phyloP scores from a whole-genome alignment of 495 filamentous ascomycete genomes.

The Podospora pseudoanserina region DNA sequence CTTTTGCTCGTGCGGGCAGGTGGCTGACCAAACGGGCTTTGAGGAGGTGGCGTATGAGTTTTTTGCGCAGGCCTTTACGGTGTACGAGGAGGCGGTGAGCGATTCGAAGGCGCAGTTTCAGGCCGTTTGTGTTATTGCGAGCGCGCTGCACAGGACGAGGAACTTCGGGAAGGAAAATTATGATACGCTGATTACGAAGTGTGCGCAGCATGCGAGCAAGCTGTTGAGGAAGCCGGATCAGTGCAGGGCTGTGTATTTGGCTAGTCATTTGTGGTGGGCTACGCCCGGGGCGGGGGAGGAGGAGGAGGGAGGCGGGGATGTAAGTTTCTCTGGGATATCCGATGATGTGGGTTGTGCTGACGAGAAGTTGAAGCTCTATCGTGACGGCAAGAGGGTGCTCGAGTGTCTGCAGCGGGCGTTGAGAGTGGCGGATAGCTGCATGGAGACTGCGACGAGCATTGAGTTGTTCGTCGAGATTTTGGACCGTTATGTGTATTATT shows the following conservation, averaged over 20 bases:
- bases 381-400: slow-evolving; percentile 92
- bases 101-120: slow-evolving; percentile 97
- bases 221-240: slow-evolving; percentile 97
- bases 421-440: slow-evolving; percentile 95
- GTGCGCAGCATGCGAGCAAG: slow-evolving; percentile 93
- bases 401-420: slow-evolving; percentile 95
- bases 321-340: slow-evolving; percentile 43
- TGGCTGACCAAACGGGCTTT: slow-evolving; percentile 85
- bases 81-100: slow-evolving; percentile 93
- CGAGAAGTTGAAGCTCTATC: slow-evolving; percentile 66
- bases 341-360: slow-evolving; percentile 25
- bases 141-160: slow-evolving; percentile 77
- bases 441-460: slow-evolving; percentile 97
- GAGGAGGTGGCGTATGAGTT: slow-evolving; percentile 98
- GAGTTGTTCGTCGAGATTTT: slow-evolving; percentile 98
- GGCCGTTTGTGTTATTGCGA: slow-evolving; percentile 91
- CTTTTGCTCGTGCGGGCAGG: slow-evolving; percentile 87
- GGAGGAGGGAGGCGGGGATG: slow-evolving; percentile 79
- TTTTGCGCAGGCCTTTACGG: slow-evolving; percentile 96
- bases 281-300: slow-evolving; percentile 77
- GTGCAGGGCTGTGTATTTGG: slow-evolving; percentile 91
- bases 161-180: slow-evolving; percentile 95
- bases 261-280: slow-evolving; percentile 97
- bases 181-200: slow-evolving; percentile 96
- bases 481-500: slow-evolving; percentile 98